Base-by-base conservation (phyloP, 768 basidiomycete species). In the Ramaria rubella region DNA sequence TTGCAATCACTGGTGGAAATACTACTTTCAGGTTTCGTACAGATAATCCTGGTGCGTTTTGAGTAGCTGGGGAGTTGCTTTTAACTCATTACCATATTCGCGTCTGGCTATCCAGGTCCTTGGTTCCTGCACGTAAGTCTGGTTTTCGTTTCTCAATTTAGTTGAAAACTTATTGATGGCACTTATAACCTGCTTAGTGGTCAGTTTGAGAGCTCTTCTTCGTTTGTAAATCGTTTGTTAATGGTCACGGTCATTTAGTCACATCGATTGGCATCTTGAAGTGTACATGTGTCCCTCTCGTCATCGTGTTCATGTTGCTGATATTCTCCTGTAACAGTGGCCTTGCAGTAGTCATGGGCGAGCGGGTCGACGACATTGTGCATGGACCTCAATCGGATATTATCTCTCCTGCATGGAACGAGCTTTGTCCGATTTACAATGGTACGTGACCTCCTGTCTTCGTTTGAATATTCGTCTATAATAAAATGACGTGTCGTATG, bases 111-210 rank as follows among this genome's bases (percentile, higher is more conserved):
- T 8, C 19, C 19, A 45, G 65, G 65, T n/a, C 67, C 67, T n/a
- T 66, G 65, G 65, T 65, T 68, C 59, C 55, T 68, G 42, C 67
- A 68, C 50, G 48, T 49, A 29, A 26, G 48, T 49, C 24, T 27
- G 17, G 7, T 7, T 7, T 36, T 30, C 12, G 14, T 51, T 14
- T 14, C 8, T 51, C 49, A 14, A 34, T 26, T 27, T 24, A n/a
- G n/a, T n/a, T n/a, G n/a, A n/a, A n/a, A n/a, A n/a, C n/a, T n/a
- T n/a, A n/a, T n/a, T n/a, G n/a, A n/a, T n/a, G n/a, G n/a, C n/a
- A n/a, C n/a, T n/a, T n/a, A n/a, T n/a, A n/a, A n/a, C n/a, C n/a
- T n/a, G n/a, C n/a, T n/a, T n/a, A n/a, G n/a, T n/a, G n/a, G n/a
- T n/a, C n/a, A n/a, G n/a, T n/a, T n/a, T n/a, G n/a, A n/a, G n/a